Conservation (phyloP, 306 rosid species). For the Aeschynomene evenia region DNA sequence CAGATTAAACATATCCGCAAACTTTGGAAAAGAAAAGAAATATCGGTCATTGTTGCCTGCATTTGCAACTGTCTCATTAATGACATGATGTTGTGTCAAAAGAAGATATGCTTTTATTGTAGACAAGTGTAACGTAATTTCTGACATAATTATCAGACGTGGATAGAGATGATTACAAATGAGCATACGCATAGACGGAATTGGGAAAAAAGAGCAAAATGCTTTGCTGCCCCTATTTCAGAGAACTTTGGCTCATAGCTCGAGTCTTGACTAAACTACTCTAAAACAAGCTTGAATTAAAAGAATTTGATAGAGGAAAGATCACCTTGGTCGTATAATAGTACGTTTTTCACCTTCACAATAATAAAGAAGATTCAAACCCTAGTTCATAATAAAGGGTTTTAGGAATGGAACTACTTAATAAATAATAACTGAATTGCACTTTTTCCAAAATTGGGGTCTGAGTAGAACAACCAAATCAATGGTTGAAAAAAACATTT, state of each 20-base stretch:
- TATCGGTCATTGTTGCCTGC: background rate
- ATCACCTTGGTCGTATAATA: background rate
- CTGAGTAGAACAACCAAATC: conserved; percentile 13
- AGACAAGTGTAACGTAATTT: background rate
- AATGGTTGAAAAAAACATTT: conserved; percentile 14
- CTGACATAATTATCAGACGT: background rate
- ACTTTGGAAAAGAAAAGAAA: background rate
- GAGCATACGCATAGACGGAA: background rate
- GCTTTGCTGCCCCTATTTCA: background rate
- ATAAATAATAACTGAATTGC: background rate
- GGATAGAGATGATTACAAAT: background rate
- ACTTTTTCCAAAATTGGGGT: conserved; percentile 16
- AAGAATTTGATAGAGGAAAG: conserved; percentile 8
- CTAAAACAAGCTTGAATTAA: background rate
- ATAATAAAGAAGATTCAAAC: background rate
- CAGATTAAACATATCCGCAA: background rate
- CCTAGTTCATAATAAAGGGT: background rate
- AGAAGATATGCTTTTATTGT: background rate
- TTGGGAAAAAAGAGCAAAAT: background rate
- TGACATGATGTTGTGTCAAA: background rate
- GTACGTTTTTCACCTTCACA: background rate
- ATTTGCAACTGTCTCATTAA: background rate
- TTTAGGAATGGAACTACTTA: conserved; percentile 8
- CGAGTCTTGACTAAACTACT: background rate
- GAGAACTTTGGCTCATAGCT: conserved; percentile 4